Conservation (phyloP, 1,284 basidiomycete species). For the Schizopora paradoxa region DNA sequence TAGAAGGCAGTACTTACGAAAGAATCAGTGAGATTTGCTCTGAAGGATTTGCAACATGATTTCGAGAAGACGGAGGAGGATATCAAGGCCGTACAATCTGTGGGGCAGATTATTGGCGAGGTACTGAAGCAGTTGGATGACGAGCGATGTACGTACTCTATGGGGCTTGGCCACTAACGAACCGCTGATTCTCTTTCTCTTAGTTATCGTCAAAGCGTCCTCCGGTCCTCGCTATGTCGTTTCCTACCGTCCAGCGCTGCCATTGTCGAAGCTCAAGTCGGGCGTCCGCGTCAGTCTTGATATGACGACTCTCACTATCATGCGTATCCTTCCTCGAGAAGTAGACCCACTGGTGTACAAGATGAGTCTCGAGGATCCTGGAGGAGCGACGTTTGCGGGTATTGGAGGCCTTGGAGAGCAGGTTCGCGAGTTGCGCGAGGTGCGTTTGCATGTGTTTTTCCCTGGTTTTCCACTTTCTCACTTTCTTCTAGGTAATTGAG, state of each 20-base stretch:
- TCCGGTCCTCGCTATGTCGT: slow-evolving; percentile 98
- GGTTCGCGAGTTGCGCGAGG: slow-evolving; percentile 94
- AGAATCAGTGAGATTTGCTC: slow-evolving; percentile 65
- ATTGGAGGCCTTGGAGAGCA: slow-evolving; percentile 97
- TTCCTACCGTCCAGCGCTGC: slow-evolving; percentile 91
- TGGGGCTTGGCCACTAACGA: slow-evolving; percentile 1
- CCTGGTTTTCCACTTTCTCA: neutral
- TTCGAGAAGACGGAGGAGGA: slow-evolving; percentile 98
- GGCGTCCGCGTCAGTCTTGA: slow-evolving; percentile 96
- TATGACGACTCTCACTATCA: slow-evolving; percentile 99
- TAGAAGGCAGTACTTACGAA: neutral
- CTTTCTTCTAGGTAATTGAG: slow-evolving; percentile 75
- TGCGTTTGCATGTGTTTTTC: slow-evolving; percentile 30
- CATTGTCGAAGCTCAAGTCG: slow-evolving; percentile 89
- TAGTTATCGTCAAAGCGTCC: slow-evolving; percentile 97
- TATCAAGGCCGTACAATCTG: slow-evolving; percentile 98
- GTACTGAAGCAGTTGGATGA: slow-evolving; percentile 98
- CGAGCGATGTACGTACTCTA: slow-evolving; percentile 76
- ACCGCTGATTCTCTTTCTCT: neutral
- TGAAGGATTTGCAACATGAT: slow-evolving; percentile 85
- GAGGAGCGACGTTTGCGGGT: slow-evolving; percentile 92
- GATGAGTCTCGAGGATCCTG: slow-evolving; percentile 98
- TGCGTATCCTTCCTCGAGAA: slow-evolving; percentile 96
- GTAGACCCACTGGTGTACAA: slow-evolving; percentile 99
- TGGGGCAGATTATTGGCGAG: slow-evolving; percentile 99